Conservation (phyloP, 345 rosid genomes). For the Bretschneidera sinensis region DNA sequence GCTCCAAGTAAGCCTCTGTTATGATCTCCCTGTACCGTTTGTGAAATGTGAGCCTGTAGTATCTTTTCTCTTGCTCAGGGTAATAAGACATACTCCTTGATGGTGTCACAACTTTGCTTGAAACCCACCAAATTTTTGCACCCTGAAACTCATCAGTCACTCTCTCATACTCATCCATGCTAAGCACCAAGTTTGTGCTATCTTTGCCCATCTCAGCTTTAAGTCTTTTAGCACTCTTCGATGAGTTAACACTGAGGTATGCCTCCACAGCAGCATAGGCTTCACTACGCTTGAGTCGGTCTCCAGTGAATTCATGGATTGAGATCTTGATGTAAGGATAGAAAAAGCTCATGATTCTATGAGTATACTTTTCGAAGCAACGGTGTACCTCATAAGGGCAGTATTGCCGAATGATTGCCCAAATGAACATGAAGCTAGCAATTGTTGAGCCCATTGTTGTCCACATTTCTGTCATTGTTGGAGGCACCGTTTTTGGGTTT, state of each 20-base stretch:
- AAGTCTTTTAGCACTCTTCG: slow-evolving; percentile 39
- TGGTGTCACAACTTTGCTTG: neutral
- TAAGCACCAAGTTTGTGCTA: slow-evolving; percentile 35
- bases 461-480: slow-evolving; percentile 43
- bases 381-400: slow-evolving; percentile 51
- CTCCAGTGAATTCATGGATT: slow-evolving; percentile 44
- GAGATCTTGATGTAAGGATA: slow-evolving; percentile 47
- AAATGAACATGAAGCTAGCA: slow-evolving; percentile 53
- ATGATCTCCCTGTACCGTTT: slow-evolving; percentile 39
- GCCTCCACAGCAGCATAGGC: slow-evolving; percentile 55
- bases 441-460: slow-evolving; percentile 54
- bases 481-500: slow-evolving; percentile 22
- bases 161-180: slow-evolving; percentile 49
- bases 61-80: slow-evolving; percentile 50
- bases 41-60: slow-evolving; percentile 53
- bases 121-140: slow-evolving; percentile 41
- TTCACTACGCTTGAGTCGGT: slow-evolving; percentile 45
- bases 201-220: slow-evolving; percentile 48
- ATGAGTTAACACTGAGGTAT: slow-evolving; percentile 40
- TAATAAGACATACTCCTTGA: slow-evolving; percentile 24
- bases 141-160: slow-evolving; percentile 49
- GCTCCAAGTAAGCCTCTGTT: slow-evolving; percentile 41
- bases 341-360: slow-evolving; percentile 25
- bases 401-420: slow-evolving; percentile 47
- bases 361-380: slow-evolving; percentile 32